phyloP scores from a whole-genome alignment of 1,284 basidiomycete species.

The Cutaneotrichosporon sp. region DNA sequence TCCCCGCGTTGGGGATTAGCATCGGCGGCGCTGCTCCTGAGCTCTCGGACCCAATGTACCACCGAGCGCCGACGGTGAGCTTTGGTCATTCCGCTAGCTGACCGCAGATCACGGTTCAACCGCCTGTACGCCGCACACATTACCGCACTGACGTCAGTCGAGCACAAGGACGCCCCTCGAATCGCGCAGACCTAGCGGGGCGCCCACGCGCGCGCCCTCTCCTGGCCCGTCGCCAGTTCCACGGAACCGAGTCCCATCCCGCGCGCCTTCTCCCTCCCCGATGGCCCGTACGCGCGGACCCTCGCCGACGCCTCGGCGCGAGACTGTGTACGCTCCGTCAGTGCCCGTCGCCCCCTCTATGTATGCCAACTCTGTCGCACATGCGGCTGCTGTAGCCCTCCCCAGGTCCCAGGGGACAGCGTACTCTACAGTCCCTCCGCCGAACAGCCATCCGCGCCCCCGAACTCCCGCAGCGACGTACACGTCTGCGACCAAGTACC shows the following conservation, averaged over 20 bases:
- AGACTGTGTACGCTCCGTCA: not conserved
- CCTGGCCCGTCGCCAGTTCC: too few relatives aligned
- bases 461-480: not conserved
- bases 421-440: not conserved
- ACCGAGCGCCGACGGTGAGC: not conserved
- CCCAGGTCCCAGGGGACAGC: not conserved
- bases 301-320: not conserved
- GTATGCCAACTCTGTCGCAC: not conserved
- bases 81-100: not conserved
- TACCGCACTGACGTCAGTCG: not conserved
- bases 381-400: not conserved
- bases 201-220: not conserved
- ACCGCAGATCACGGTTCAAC: conserved; percentile 27
- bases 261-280: not conserved
- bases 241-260: not conserved
- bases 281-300: not conserved
- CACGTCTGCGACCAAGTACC: not conserved
- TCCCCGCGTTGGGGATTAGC: not conserved
- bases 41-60: not conserved
- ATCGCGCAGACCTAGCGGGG: not conserved
- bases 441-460: not conserved
- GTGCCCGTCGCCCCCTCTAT: not conserved
- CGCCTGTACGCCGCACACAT: conserved; percentile 12
- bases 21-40: not conserved
- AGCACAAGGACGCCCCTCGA: not conserved